These are phyloP conservation scores for Erythrophleum fordii DNA, from an alignment of 306 rosid genomes.

Conservation along the genomic window DNA sequence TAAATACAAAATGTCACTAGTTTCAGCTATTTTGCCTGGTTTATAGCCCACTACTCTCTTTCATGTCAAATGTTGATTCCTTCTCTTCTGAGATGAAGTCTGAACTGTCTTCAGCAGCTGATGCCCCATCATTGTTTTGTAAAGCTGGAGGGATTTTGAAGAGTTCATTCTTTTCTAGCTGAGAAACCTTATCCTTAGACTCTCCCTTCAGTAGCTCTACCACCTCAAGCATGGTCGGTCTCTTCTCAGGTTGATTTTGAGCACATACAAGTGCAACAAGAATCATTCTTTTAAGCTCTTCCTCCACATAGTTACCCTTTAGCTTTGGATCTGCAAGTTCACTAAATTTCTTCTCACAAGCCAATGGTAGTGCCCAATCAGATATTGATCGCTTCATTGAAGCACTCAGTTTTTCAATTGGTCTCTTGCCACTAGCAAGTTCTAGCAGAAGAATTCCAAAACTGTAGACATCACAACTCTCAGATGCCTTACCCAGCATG, in stretches of 20 bases:
- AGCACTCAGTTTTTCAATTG: constrained; percentile 65
- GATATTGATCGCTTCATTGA: constrained; percentile 63
- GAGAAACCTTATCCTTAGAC: constrained; percentile 65
- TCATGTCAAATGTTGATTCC: constrained; percentile 51
- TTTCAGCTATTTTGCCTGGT: constrained; percentile 5
- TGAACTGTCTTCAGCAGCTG: constrained; percentile 67
- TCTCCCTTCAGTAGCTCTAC: constrained; percentile 81
- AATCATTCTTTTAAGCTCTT: constrained; percentile 83
- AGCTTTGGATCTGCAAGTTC: constrained; percentile 86
- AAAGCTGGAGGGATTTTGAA: constrained; percentile 53
- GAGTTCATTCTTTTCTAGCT: constrained; percentile 68
- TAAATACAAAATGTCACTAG: constrained; percentile 10
- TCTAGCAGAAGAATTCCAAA: constrained; percentile 92
- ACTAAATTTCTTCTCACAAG: constrained; percentile 61
- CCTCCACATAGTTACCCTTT: constrained; percentile 71
- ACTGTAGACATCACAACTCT: constrained; percentile 93
- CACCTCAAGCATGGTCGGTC: constrained; percentile 85
- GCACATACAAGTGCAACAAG: constrained; percentile 73
- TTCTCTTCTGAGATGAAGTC: constrained; percentile 78
- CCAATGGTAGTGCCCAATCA: constrained; percentile 96
- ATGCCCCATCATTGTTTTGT: constrained; percentile 44
- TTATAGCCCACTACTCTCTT: constrained; percentile 45
- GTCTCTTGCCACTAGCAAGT: constrained; percentile 88
- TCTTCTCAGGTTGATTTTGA: constrained; percentile 69
- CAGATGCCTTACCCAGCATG: constrained; percentile 89